Conservation (phyloP, 2,329 filamentous ascomycete species). For the Coniella vitis region DNA sequence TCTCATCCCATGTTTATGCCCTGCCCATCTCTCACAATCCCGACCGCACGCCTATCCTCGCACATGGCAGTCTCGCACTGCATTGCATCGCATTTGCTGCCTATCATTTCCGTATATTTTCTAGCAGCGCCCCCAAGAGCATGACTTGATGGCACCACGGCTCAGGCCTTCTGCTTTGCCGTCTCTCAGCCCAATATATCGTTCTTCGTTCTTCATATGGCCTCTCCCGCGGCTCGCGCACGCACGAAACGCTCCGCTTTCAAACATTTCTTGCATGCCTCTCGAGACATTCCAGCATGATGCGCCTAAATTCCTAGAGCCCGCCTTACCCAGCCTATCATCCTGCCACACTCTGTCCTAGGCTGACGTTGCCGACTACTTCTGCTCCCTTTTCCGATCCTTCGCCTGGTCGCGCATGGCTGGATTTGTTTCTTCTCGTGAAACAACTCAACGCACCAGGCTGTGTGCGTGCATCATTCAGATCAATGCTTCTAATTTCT, state of each 20-base stretch:
- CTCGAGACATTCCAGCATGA: not conserved
- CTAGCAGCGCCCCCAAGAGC: not conserved
- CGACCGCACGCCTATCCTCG: not conserved
- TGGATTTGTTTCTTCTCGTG: no score
- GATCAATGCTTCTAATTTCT: no score
- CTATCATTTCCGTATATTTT: not conserved
- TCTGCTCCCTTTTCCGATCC: not conserved
- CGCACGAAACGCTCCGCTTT: not conserved
- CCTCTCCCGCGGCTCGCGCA: not conserved
- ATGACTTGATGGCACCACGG: no score
- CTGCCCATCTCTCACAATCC: not conserved
- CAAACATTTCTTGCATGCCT: not conserved
- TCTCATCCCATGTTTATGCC: slow-evolving; percentile 11
- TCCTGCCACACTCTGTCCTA: not conserved
- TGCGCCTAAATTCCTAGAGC: not conserved
- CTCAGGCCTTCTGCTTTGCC: no score
- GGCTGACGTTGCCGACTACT: not conserved
- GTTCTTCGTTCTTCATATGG: not conserved
- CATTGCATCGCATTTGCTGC: slow-evolving; percentile 2
- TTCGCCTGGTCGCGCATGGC: not conserved
- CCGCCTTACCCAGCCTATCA: not conserved
- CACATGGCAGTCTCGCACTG: not conserved
- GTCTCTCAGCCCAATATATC: not conserved
- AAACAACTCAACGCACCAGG: no score
- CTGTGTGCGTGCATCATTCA: no score